Conservation (phyloP, 2,329 filamentous ascomycete species). For the Gaeumannomyces tritici region DNA sequence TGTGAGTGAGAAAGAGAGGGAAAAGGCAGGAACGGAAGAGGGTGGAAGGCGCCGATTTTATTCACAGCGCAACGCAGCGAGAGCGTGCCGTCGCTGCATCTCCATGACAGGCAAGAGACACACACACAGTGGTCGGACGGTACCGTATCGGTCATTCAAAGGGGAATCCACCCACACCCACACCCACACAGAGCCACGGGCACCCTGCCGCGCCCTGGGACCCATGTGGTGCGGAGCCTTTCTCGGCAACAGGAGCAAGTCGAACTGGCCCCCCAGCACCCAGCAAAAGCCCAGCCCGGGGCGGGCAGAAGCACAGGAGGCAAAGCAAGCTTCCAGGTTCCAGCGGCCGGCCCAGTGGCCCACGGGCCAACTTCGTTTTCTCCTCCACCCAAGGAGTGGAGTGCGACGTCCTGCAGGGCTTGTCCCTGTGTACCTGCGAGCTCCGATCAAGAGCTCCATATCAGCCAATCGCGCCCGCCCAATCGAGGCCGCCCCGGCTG, state of each 20-base stretch:
- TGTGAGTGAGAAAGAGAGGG: slow-evolving; percentile 23
- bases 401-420: not conserved
- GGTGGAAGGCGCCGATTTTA: slow-evolving; percentile 14
- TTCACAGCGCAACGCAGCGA: slow-evolving; percentile 1
- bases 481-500: not conserved
- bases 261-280: not conserved
- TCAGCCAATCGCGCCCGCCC: not conserved
- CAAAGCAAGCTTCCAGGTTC: slow-evolving; percentile 1
- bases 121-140: not conserved
- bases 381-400: slow-evolving; percentile 1
- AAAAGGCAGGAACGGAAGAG: slow-evolving; percentile 10
- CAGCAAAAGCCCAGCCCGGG: not conserved
- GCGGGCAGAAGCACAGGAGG: too few species aligned
- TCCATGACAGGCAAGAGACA: not conserved
- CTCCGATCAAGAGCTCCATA: not conserved
- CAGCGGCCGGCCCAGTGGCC: not conserved
- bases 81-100: not conserved
- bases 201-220: not conserved
- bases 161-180: not conserved
- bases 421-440: slow-evolving; percentile 3
- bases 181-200: not conserved
- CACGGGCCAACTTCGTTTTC: slow-evolving; percentile 1
- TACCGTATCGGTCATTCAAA: not conserved
- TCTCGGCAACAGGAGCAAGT: not conserved
- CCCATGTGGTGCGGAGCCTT: not conserved